Evolutionary conservation across 192 early-diverging fungal genomes (phyloP).

Genomic region (Entophlyctis luteolus): DNA sequence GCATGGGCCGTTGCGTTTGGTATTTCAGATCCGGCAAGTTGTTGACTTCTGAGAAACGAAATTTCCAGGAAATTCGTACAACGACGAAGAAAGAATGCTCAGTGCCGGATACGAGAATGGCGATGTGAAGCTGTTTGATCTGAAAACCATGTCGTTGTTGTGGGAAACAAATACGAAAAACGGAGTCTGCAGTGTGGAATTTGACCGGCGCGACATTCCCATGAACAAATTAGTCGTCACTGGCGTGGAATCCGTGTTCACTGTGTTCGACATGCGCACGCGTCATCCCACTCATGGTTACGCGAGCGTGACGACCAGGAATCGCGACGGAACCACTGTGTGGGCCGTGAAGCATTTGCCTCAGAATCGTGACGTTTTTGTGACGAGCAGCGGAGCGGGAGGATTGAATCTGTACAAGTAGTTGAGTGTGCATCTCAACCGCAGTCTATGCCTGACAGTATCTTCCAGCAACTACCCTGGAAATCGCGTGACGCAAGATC

Average conservation of each 20-base stretch:
- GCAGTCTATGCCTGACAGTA: neutral
- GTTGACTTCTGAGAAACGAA: neutral
- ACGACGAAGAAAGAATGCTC: slow-evolving; percentile 54
- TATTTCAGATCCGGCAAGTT: slow-evolving; percentile 14
- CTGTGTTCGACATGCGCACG: slow-evolving; percentile 56
- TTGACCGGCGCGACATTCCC: slow-evolving; percentile 54
- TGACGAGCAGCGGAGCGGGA: slow-evolving; percentile 59
- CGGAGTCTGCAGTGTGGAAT: slow-evolving; percentile 60
- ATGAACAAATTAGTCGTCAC: slow-evolving; percentile 56
- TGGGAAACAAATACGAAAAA: slow-evolving; percentile 71
- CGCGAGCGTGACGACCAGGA: slow-evolving; percentile 38
- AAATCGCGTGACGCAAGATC: slow-evolving; percentile 37
- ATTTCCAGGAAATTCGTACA: slow-evolving; percentile 47
- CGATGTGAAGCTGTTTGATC: slow-evolving; percentile 67
- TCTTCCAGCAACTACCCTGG: slow-evolving; percentile 49
- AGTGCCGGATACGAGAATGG: slow-evolving; percentile 74
- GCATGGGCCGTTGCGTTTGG: slow-evolving; percentile 71
- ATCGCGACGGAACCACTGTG: slow-evolving; percentile 52
- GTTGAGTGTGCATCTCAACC: slow-evolving; percentile 29
- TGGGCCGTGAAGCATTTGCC: slow-evolving; percentile 66
- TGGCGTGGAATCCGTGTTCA: slow-evolving; percentile 50
- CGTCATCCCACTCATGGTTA: slow-evolving; percentile 48
- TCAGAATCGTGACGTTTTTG: slow-evolving; percentile 63
- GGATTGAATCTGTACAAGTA: slow-evolving; percentile 56
- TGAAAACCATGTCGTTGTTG: slow-evolving; percentile 48